Base-by-base conservation (phyloP, 164 flowering plant species). In the Sedum album region DNA sequence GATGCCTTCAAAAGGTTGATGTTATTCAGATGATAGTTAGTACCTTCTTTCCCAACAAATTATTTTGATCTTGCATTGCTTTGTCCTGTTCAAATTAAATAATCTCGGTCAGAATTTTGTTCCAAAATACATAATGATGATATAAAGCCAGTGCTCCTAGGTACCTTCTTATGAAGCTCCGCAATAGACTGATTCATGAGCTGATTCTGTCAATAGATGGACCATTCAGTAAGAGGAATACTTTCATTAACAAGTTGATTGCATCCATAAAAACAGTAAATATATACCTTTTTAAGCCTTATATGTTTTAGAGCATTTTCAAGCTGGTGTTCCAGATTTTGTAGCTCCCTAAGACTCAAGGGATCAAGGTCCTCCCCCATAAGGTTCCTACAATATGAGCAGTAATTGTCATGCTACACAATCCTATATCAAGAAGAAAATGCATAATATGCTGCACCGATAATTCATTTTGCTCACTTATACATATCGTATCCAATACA, bases 101-200 rank as follows among this genome's bases (percentile, higher is more conserved):
- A 26, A 4, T 46, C 6, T 20, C 31, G 48, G 53, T 41, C 61
- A 55, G 25, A 7, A 8, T 31, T 41, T 26, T 21, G 62, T 18
- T 30, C 23, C 28, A 68, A n/a, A 31, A 53, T 31, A 33, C 18
- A 68, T 49, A 17, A 0, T 8, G 25, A 41, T 20, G 25, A 33
- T 20, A 8, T 6, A n/a, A 64, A 35, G 18, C 38, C 33, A 23
- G 28, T 26, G 60, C 36, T 13, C 6, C 11, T 33, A 14, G 36
- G 5, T 70, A 84, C 90, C 86, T 79, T 84, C 67, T 75, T 86
- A 72, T 84, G 85, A 18, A 84, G 86, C 76, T 77, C 82, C 20
- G 86, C 72, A 67, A 86, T 77, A 66, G 88, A 84, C 72, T 84
- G 84, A 66, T 65, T 41, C 90, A 86, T 84, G 26, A 79, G 67